These are phyloP conservation scores for Fusarium pseudograminearum DNA, from an alignment of 2,329 filamentous ascomycete species.

Conservation along the genomic window DNA sequence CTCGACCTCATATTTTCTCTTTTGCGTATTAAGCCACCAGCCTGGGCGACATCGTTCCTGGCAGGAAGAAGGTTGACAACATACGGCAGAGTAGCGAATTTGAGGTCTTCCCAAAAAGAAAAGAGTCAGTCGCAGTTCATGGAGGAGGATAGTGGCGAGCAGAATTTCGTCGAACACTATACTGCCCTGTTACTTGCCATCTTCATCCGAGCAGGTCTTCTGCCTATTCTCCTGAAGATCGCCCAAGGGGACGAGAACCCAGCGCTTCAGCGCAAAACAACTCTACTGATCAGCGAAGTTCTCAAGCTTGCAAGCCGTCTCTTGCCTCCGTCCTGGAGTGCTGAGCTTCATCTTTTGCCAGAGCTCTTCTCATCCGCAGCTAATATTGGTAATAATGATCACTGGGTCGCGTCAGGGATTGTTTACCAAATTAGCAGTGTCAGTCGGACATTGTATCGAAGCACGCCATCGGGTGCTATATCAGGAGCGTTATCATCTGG, in stretches of 20 bases:
- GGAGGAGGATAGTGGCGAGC: slow-evolving; percentile 76
- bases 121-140: slow-evolving; percentile 64
- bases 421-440: slow-evolving; percentile 99
- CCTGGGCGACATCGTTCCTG: slow-evolving; percentile 93
- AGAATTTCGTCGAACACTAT: slow-evolving; percentile 94
- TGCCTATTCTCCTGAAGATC: slow-evolving; percentile 71
- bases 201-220: slow-evolving; percentile 83
- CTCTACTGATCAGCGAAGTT: slow-evolving; percentile 89
- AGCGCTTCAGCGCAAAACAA: slow-evolving; percentile 86
- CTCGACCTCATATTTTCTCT: slow-evolving; percentile 86
- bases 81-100: slow-evolving; percentile 91
- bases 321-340: slow-evolving; percentile 84
- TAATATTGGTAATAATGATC: slow-evolving; percentile 75
- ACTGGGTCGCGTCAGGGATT: slow-evolving; percentile 86
- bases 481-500: slow-evolving; percentile 57
- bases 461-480: slow-evolving; percentile 64
- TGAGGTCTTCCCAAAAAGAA: slow-evolving; percentile 71
- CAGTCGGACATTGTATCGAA: slow-evolving; percentile 89
- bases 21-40: slow-evolving; percentile 89
- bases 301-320: slow-evolving; percentile 89
- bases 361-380: slow-evolving; percentile 84
- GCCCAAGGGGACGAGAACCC: slow-evolving; percentile 76
- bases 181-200: slow-evolving; percentile 88
- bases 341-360: slow-evolving; percentile 86
- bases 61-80: slow-evolving; percentile 93